Conservation (phyloP, 345 rosid genomes). For the Hibiscus trionum region DNA sequence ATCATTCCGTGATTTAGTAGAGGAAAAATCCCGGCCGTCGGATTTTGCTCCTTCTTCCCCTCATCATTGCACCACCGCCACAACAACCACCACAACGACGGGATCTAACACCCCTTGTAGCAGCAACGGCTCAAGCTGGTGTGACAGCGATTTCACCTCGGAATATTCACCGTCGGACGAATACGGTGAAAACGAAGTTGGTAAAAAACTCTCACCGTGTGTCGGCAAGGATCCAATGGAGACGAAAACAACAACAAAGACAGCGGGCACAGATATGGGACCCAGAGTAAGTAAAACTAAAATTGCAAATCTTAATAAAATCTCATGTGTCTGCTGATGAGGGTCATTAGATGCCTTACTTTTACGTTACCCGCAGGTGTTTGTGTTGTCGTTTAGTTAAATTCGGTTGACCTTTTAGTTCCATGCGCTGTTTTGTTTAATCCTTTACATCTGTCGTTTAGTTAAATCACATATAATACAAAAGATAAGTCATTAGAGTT, state of each 20-base stretch:
- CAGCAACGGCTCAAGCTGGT: conserved; percentile 66
- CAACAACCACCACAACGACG: conserved; percentile 29
- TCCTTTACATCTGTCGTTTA: background rate
- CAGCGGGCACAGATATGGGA: conserved; percentile 26
- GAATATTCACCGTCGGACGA: conserved; percentile 47
- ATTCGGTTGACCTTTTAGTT: conserved; percentile 14
- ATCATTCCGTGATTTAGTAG: conserved; percentile 61
- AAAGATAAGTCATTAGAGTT: conserved; percentile 6
- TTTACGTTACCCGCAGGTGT: background rate
- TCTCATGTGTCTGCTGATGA: conserved; percentile 34
- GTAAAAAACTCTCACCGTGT: conserved; percentile 24
- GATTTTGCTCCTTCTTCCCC: conserved; percentile 21
- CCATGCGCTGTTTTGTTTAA: background rate
- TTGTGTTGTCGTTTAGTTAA: conserved; percentile 19
- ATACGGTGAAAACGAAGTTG: conserved; percentile 10
- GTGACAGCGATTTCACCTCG: conserved; percentile 64
- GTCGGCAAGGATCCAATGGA: conserved; percentile 47
- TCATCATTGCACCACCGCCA: conserved; percentile 10
- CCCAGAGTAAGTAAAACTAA: conserved; percentile 42
- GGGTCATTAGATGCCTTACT: conserved; percentile 18
- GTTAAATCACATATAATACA: conserved; percentile 4
- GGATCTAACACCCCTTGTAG: conserved; percentile 34
- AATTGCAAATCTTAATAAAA: conserved; percentile 8
- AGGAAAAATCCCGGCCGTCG: conserved; percentile 25
- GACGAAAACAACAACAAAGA: conserved; percentile 18